phyloP scores from a whole-genome alignment of 805 yeast genomes.

The Pichia californica region DNA sequence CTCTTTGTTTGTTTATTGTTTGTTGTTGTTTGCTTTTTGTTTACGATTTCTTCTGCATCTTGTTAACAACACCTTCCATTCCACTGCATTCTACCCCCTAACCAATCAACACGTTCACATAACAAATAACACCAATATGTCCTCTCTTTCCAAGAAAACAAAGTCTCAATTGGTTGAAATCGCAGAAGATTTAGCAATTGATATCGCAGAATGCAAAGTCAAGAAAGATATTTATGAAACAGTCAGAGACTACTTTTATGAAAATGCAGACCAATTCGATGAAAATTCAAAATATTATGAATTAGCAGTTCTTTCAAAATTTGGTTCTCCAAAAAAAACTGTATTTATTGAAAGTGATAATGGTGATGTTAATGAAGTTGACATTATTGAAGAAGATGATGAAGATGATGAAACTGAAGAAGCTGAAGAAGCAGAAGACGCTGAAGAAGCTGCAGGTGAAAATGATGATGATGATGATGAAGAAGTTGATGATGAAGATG shows the following conservation, averaged over 20 bases:
- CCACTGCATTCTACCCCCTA: too few species aligned
- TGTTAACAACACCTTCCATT: too few species aligned
- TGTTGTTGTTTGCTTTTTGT: too few species aligned
- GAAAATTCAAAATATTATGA: slow-evolving; percentile 25
- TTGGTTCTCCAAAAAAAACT: slow-evolving; percentile 13
- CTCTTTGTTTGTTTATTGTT: too few species aligned
- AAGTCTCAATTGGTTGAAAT: slow-evolving; percentile 27
- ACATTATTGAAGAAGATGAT: slow-evolving; percentile 30
- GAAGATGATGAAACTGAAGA: slow-evolving; percentile 65
- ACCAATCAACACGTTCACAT: background rate
- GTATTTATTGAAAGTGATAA: slow-evolving; percentile 15
- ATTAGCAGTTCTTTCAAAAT: slow-evolving; percentile 15
- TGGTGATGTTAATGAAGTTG: slow-evolving; percentile 2
- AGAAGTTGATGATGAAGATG: slow-evolving; percentile 30
- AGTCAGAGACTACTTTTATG: slow-evolving; percentile 18
- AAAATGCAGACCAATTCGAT: slow-evolving; percentile 18
- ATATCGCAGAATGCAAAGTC: slow-evolving; percentile 19
- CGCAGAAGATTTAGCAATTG: slow-evolving; percentile 25
- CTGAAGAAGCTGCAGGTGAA: slow-evolving; percentile 29
- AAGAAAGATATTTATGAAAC: slow-evolving; percentile 25
- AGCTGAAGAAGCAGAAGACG: slow-evolving; percentile 37
- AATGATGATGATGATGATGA: slow-evolving; percentile 44
- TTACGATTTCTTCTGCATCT: too few species aligned
- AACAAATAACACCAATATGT: slow-evolving; percentile 5
- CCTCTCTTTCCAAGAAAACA: slow-evolving; percentile 24